Conservation (phyloP, 352 stramenopile genomes). For the Phytophthora sp. region DNA sequence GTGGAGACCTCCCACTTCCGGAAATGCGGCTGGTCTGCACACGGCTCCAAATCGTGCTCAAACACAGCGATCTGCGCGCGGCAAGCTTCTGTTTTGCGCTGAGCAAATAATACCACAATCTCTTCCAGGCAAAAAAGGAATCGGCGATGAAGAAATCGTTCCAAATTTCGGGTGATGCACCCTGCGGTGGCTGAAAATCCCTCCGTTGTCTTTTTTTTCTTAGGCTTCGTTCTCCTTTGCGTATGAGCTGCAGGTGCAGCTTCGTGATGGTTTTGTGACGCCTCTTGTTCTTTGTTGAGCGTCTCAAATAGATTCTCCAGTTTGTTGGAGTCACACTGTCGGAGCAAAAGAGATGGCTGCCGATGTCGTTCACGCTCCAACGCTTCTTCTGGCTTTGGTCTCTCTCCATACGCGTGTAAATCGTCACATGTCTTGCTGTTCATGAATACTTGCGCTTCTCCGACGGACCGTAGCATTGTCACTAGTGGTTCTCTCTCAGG, state of each 20-base stretch:
- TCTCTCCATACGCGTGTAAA: conserved; percentile 57
- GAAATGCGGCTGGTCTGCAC: conserved; percentile 41
- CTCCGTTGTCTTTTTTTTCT: conserved; percentile 37
- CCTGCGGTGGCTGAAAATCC: conserved; percentile 17
- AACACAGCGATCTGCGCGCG: conserved; percentile 50
- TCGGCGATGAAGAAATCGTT: conserved; percentile 71
- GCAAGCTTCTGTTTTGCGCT: conserved; percentile 70
- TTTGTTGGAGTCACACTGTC: conserved; percentile 59
- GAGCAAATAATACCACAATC: conserved; percentile 76
- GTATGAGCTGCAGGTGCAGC: not conserved
- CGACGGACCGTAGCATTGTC: conserved; percentile 44
- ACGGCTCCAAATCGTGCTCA: conserved; percentile 63
- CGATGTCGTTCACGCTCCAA: conserved; percentile 16
- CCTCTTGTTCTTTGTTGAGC: conserved; percentile 40
- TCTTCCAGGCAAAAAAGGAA: conserved; percentile 85
- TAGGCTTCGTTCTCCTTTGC: conserved; percentile 29
- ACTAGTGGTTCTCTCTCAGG: conserved; percentile 59
- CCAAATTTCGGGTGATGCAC: conserved; percentile 43
- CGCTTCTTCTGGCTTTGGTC: conserved; percentile 30
- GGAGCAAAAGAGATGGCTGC: conserved; percentile 43
- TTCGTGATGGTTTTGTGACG: conserved; percentile 14
- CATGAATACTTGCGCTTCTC: conserved; percentile 64
- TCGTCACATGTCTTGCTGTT: conserved; percentile 63
- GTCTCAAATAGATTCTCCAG: conserved; percentile 66
- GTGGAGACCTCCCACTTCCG: conserved; percentile 76